Evolutionary conservation across 2,329 filamentous ascomycete genomes (phyloP).

Genomic region (Cladosporium sp.): DNA sequence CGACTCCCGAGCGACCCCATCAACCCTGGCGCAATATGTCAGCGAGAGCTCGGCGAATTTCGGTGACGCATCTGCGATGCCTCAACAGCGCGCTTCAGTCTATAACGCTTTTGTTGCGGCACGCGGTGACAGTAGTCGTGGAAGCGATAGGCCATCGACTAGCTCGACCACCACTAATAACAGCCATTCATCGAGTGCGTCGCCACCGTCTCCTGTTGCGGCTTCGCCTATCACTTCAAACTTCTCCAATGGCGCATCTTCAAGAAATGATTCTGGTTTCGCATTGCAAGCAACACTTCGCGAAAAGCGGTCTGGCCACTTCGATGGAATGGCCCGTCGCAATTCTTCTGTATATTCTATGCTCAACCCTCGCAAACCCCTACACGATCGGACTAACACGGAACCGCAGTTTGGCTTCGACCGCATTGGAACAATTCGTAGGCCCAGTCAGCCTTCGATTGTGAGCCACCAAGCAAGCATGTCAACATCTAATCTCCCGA

Average conservation of each 20-base stretch:
- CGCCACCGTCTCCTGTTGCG: slow-evolving; percentile 60
- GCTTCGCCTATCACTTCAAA: slow-evolving; percentile 68
- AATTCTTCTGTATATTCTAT: slow-evolving; percentile 66
- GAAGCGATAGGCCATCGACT: slow-evolving; percentile 71
- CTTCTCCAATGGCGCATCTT: slow-evolving; percentile 77
- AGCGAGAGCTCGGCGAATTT: slow-evolving; percentile 86
- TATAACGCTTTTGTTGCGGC: slow-evolving; percentile 89
- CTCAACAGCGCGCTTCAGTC: slow-evolving; percentile 57
- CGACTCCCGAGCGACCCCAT: slow-evolving; percentile 62
- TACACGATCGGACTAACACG: slow-evolving; percentile 29
- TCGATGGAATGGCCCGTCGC: slow-evolving; percentile 73
- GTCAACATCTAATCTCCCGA: slow-evolving; percentile 61
- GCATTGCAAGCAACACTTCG: slow-evolving; percentile 78
- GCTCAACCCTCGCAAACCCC: slow-evolving; percentile 24
- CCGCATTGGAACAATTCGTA: slow-evolving; percentile 60
- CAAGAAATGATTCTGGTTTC: slow-evolving; percentile 86
- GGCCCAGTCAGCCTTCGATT: slow-evolving; percentile 56
- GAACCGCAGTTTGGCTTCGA: slow-evolving; percentile 64
- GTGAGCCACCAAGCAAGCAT: slow-evolving; percentile 57
- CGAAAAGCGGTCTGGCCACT: slow-evolving; percentile 92
- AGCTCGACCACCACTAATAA: slow-evolving; percentile 49
- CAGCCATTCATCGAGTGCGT: slow-evolving; percentile 35
- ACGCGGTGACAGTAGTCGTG: slow-evolving; percentile 57
- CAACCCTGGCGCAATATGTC: slow-evolving; percentile 78
- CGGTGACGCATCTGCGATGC: slow-evolving; percentile 55